Base-by-base conservation (phyloP, 352 stramenopile genomes). In the Globisporangium paroecandrum region DNA sequence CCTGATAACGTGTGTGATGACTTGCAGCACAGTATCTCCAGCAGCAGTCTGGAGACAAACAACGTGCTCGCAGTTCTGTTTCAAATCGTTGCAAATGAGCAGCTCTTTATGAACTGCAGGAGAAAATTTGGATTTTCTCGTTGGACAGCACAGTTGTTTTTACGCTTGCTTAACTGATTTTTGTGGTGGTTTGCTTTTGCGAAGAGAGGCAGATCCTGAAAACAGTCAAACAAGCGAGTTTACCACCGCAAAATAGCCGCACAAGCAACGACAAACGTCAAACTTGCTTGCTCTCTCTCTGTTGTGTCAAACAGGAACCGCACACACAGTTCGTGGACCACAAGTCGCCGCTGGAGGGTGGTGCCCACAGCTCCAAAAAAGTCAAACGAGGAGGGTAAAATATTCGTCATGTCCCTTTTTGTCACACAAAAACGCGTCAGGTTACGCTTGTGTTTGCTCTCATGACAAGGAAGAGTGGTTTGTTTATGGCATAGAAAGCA, bases 331-430 rank as follows among this genome's bases (percentile, higher is more conserved):
- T 51, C 43, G 18, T 12, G 43, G 15, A 51, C 18, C 15, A 22
- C 43, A 20, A 51, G 18, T 9, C 43, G 43, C 18, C 18, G 43
- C 10, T 3, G 27, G 27, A 32, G 27, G 27, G 15, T 12, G 34
- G 38, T 51, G 43, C 43, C 43, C 43, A 51, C 43, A 51, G 43
- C 43, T 51, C 43, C 15, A 51, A 51, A 51, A 51, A 51, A 51
- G 43, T 51, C 43, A 51, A 51, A 51, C 43, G 38, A 51, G 43
- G 41, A 32, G 27, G 27, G 18, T 12, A 20, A 51, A 51, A 22
- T 22, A 22, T 51, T 51, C 18, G 43, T 51, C 43, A 51, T 51
- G 43, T 51, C 43, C 18, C 43, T 20, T 22, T 22, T 8, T 22
- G 18, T 10, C 43, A 20, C 43, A 5, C 15, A n/a, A 51, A 51